Conservation (phyloP, 1,139 yeast genomes). For the Geotrichum reessii region DNA sequence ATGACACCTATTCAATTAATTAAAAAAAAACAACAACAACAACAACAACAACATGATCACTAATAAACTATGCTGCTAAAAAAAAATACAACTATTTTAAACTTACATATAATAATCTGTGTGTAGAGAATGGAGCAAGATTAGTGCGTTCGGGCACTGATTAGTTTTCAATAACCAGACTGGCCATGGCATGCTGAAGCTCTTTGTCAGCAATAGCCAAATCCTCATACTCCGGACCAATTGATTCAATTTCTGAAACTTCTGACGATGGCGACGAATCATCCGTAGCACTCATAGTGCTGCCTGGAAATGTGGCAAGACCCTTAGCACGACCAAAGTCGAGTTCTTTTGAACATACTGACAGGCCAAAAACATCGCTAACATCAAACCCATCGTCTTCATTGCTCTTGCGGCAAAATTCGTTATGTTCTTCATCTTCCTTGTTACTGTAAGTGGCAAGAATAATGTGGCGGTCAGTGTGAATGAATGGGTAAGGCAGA, state of each 20-base stretch:
- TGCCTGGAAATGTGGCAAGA: slow-evolving; percentile 23
- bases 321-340: slow-evolving; percentile 30
- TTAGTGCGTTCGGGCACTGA: background rate
- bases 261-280: background rate
- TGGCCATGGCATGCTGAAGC: slow-evolving; percentile 31
- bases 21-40: background rate
- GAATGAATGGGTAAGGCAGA: slow-evolving; percentile 48
- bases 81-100: background rate
- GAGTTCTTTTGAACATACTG: slow-evolving; percentile 21
- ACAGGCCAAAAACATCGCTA: slow-evolving; percentile 22
- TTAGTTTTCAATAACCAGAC: slow-evolving; percentile 22
- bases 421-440: slow-evolving; percentile 12
- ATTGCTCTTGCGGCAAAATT: slow-evolving; percentile 8
- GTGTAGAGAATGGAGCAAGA: background rate
- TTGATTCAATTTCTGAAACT: background rate
- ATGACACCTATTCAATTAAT: no score
- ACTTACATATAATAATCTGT: background rate
- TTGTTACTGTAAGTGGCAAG: slow-evolving; percentile 26
- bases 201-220: slow-evolving; percentile 20
- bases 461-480: slow-evolving; percentile 38
- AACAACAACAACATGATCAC: background rate
- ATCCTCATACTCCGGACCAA: background rate
- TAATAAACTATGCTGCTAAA: background rate
- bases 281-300: background rate
- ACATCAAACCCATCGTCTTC: slow-evolving; percentile 4